Base-by-base conservation (phyloP, 495 filamentous ascomycete species). In the Penicillium atrosanguineum region DNA sequence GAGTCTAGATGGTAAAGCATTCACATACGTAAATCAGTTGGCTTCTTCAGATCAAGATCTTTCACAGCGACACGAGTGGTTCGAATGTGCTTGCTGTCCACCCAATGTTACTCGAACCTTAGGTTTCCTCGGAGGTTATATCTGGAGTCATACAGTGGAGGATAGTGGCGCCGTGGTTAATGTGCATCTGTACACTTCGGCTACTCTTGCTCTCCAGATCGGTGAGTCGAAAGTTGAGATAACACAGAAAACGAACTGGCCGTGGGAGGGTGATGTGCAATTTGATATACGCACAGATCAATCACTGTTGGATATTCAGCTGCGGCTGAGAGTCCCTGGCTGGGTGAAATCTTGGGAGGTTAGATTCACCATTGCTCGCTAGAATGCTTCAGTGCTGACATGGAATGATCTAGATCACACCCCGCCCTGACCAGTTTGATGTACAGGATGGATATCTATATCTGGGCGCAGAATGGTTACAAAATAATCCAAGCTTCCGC, bases 11-110 rank as follows among this genome's bases (percentile, higher is more conserved):
- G 67, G 65, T 0, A 64, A 64, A 15, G 59, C 59, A n/a, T 84
- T 82, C 63, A 82, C 79, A 3, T 84, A 84, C 55, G 68, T 76
- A 43, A 83, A 84, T 41, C 81, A 83, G 52, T 63, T 84, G 3
- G 80, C 78, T 0, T 82, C 79, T 12, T 78, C 72, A 9, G 71
- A 77, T 18, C 56, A 60, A 23, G 72, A 79, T 52, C 44, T 63
- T 11, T 73, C 68, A 55, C 75, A 48, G 68, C 74, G 46, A 58
- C 76, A 62, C 19, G 62, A 64, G 28, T 83, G 81, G 81, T 83
- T 84, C 36, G 73, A 76, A 20, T 78, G 73, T 44, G 79, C 80
- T 23, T 83, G 81, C 48, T 84, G 81, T 62, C 81, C 81, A 15
- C 81, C 81, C 1, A 84, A 83, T 57, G 69, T 83, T 8, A 72